Evolutionary conservation across 169 alveolate species (phyloP).

Genomic region (Cyclospora cayetanensis): DNA sequence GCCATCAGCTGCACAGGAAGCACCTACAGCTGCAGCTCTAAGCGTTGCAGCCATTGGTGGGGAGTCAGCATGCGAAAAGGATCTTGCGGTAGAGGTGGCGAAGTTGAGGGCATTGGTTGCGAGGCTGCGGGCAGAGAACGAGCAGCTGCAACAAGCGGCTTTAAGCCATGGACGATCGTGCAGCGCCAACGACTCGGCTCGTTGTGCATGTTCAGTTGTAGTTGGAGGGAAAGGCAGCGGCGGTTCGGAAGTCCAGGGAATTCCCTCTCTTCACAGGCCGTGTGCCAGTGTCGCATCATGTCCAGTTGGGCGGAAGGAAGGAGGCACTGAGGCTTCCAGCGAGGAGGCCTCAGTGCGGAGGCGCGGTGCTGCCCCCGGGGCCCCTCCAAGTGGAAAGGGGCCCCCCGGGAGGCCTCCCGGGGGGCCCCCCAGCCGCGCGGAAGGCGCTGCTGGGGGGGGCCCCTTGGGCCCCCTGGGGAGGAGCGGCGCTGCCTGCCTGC

Average conservation of each 20-base stretch:
- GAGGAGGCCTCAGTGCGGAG: neutral
- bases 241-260: too few species aligned
- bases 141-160: too few species aligned
- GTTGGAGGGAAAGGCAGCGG: too few species aligned
- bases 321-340: neutral
- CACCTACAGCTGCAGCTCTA: too few species aligned
- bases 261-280: too few species aligned
- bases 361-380: neutral
- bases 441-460: too few species aligned
- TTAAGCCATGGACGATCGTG: too few species aligned
- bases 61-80: neutral
- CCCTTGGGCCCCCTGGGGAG: neutral
- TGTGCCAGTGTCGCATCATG: too few species aligned
- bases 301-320: too few species aligned
- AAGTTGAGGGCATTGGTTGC: neutral
- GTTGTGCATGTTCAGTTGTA: too few species aligned
- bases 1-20: neutral
- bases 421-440: neutral
- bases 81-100: neutral
- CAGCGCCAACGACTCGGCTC: too few species aligned
- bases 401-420: conserved; percentile 24
- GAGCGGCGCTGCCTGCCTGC: neutral
- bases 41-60: neutral
- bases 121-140: neutral
- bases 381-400: neutral